Percentiles rank a stretch among this genome's conserved stretches.
Conservation (phyloP, 2,329 filamentous ascomycete species). For the Pseudogymnoascus sp. region DNA sequence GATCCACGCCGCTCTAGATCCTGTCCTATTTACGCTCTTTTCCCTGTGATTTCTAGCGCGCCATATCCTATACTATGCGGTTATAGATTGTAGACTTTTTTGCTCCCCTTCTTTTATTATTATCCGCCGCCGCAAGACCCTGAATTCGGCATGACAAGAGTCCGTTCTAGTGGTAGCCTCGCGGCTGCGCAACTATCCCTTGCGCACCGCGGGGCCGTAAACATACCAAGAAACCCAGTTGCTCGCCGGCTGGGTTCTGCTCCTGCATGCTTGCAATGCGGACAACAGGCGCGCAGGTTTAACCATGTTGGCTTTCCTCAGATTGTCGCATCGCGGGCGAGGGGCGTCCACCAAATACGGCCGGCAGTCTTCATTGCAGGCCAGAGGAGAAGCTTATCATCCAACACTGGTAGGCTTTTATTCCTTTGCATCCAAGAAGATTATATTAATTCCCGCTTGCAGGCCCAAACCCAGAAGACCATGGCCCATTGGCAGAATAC, state of each 20-base stretch:
- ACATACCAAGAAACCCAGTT: background rate
- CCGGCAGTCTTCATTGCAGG: background rate
- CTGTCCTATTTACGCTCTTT: background rate
- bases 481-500: slow-evolving; percentile 80
- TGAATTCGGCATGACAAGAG: background rate
- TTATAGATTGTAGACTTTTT: background rate
- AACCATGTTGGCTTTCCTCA: background rate
- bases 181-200: background rate
- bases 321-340: background rate
- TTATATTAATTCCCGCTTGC: background rate
- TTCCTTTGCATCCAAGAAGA: background rate
- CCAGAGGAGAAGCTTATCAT: background rate
- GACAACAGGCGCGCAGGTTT: background rate
- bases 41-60: background rate
- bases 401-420: background rate
- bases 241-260: background rate
- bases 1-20: background rate
- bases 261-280: background rate
- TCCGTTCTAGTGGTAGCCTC: slow-evolving; percentile 4
- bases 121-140: background rate
- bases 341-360: background rate
- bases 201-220: background rate
- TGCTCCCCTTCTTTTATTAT: background rate
- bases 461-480: slow-evolving; percentile 20
- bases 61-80: background rate